These are phyloP conservation scores for Neolecta irregularis DNA, from an alignment of 1,139 yeast genomes.

Conservation along the genomic window DNA sequence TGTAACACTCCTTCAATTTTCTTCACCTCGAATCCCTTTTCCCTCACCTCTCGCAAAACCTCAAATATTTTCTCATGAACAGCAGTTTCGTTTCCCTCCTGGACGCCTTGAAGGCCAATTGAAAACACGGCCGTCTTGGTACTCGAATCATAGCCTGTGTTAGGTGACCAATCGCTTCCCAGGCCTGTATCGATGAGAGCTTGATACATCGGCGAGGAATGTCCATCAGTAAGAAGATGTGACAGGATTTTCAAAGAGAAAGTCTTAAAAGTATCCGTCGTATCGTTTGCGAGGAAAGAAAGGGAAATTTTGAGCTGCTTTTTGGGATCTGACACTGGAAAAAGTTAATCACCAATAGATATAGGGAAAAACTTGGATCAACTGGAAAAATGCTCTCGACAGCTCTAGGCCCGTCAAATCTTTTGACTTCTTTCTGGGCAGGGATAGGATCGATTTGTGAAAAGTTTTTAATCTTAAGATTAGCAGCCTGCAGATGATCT, in stretches of 20 bases:
- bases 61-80: conserved; percentile 34
- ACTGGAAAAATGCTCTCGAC: conserved; percentile 53
- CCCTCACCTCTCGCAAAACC: conserved; percentile 24
- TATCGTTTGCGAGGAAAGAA: conserved; percentile 75
- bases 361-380: conserved; percentile 36
- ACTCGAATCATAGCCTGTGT: conserved; percentile 74
- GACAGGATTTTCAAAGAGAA: conserved; percentile 62
- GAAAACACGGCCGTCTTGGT: conserved; percentile 69
- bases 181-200: conserved; percentile 66
- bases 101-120: conserved; percentile 69
- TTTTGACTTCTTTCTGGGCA: conserved; percentile 19
- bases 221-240: conserved; percentile 72
- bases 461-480: conserved; percentile 37
- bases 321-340: conserved; percentile 41
- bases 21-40: conserved; percentile 36
- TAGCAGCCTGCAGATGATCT: conserved; percentile 45
- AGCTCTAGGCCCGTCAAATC: conserved; percentile 24
- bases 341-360: neutral
- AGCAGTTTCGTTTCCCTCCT: conserved; percentile 18
- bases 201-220: conserved; percentile 77
- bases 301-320: conserved; percentile 66
- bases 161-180: conserved; percentile 77
- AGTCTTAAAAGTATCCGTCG: conserved; percentile 51
- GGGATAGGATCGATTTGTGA: conserved; percentile 21
- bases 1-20: conserved; percentile 74